These are phyloP conservation scores for Penicillium pancosmium DNA, from an alignment of 495 filamentous ascomycete species.

Conservation along the genomic window DNA sequence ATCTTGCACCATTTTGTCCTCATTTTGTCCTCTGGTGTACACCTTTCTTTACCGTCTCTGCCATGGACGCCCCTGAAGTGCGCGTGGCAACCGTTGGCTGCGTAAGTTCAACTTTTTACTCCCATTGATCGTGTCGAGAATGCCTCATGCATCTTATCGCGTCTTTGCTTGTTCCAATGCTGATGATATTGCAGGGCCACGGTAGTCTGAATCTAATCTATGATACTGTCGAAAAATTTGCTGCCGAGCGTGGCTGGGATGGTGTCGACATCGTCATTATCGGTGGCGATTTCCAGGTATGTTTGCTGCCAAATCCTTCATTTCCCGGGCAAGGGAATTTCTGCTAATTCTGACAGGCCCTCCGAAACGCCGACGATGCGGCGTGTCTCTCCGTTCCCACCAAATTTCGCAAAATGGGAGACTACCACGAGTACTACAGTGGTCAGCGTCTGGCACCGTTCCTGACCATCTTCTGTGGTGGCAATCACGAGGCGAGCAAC, in stretches of 20 bases:
- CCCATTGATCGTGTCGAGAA: background rate
- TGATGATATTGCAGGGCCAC: constrained; percentile 66
- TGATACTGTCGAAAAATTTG: constrained; percentile 64
- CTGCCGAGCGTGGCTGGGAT: constrained; percentile 69
- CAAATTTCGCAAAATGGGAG: constrained; percentile 82
- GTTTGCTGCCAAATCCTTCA: background rate
- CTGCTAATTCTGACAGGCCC: constrained; percentile 56
- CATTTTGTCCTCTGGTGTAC: background rate
- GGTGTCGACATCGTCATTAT: constrained; percentile 84
- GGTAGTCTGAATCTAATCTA: constrained; percentile 91
- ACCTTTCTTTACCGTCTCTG: background rate
- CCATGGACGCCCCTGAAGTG: constrained; percentile 20
- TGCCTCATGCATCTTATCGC: background rate
- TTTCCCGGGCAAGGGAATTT: background rate
- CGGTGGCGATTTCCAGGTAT: constrained; percentile 86
- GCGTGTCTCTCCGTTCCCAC: constrained; percentile 81
- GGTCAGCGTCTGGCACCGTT: constrained; percentile 77
- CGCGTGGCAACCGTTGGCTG: constrained; percentile 77
- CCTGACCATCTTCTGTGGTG: constrained; percentile 87
- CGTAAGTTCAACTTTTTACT: constrained; percentile 50
- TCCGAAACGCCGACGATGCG: constrained; percentile 85
- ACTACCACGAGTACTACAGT: constrained; percentile 93
- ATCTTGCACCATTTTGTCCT: background rate
- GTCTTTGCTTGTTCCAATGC: constrained; percentile 1
- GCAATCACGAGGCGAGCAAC: constrained; percentile 92